Conservation (phyloP, 345 rosid species). For the Citrus sinensis region DVS_A1.0 CM039163.1:44050001-44050500, state of each 20-base stretch:
- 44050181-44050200: neutral
- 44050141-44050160: too few species aligned
- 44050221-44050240: neutral
- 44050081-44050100: too few species aligned
- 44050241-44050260: neutral
- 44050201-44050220: neutral
- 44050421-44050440: conserved; percentile 28
- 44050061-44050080: too few species aligned
- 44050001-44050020: neutral
- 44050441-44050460: conserved; percentile 13
- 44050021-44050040: neutral
- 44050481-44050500: neutral
- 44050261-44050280: neutral
- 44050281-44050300: too few species aligned
- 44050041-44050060: too few species aligned
- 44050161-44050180: neutral
- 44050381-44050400: conserved; percentile 51
- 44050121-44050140: too few species aligned
- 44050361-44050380: conserved; percentile 38
- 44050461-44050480: conserved; percentile 5
- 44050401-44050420: conserved; percentile 42
- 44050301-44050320: neutral
- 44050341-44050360: conserved; percentile 28
- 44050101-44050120: neutral
- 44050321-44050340: neutral